Conservation (phyloP, 805 yeast genomes). For the Jamesozyma piceae region DNA sequence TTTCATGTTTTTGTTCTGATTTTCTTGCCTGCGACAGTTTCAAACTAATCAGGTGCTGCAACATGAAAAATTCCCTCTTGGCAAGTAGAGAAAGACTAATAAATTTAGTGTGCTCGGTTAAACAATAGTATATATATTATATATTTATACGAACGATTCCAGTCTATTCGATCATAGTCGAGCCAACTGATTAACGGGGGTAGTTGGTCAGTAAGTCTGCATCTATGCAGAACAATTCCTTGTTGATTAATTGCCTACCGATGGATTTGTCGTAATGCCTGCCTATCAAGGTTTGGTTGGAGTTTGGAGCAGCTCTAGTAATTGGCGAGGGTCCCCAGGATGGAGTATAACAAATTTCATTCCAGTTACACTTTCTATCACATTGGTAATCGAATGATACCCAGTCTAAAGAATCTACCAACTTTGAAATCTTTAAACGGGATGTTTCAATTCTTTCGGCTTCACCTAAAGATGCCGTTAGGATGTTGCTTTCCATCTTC, state of each 20-base stretch:
- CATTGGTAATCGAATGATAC: slow-evolving; percentile 35
- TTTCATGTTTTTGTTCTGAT: too few species aligned
- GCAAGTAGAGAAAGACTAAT: too few species aligned
- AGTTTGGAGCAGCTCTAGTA: slow-evolving; percentile 31
- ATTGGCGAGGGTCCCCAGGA: slow-evolving; percentile 54
- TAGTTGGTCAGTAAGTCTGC: slow-evolving; percentile 6
- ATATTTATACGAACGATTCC: too few species aligned
- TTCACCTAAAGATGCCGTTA: neutral
- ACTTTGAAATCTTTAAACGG: slow-evolving; percentile 5
- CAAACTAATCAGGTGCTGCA: too few species aligned
- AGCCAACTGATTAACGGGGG: too few species aligned
- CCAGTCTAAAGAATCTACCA: slow-evolving; percentile 35
- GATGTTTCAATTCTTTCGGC: slow-evolving; percentile 10
- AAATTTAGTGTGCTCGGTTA: too few species aligned
- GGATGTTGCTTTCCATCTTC: slow-evolving; percentile 10
- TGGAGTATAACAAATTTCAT: slow-evolving; percentile 48
- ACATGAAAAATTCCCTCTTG: too few species aligned
- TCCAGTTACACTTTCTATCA: slow-evolving; percentile 33
- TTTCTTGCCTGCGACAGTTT: too few species aligned
- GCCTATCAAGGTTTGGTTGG: slow-evolving; percentile 7
- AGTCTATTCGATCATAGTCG: too few species aligned
- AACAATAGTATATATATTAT: too few species aligned
- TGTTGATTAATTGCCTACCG: slow-evolving; percentile 15
- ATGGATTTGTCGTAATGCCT: slow-evolving; percentile 14
- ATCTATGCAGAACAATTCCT: slow-evolving; percentile 14